A percentile compares a stretch with the other conserved stretches of the same genome.
Conservation (phyloP, 106 monocot genomes). For the Alisma plantagoaquatica region DNA sequence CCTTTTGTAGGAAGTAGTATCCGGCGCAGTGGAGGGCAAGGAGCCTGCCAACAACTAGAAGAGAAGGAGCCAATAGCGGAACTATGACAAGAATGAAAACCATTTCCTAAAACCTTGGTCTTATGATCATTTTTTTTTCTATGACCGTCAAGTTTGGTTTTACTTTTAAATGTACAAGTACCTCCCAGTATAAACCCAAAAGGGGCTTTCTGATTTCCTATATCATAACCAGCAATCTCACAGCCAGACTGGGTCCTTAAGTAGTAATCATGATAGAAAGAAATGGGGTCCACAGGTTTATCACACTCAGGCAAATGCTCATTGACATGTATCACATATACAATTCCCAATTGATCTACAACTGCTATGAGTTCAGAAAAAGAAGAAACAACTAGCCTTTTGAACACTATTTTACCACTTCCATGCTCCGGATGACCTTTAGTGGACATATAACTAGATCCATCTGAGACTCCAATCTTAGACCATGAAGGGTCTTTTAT, state of each 20-base stretch:
- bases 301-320: slow-evolving; percentile 32
- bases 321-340: slow-evolving; percentile 41
- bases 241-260: slow-evolving; percentile 32
- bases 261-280: slow-evolving; percentile 17
- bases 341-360: slow-evolving; percentile 57
- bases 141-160: no score
- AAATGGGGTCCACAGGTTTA: neutral
- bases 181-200: no score
- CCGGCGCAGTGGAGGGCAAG: slow-evolving; percentile 39
- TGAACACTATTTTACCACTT: slow-evolving; percentile 29
- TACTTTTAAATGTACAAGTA: no score
- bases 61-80: no score
- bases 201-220: slow-evolving; percentile 28
- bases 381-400: slow-evolving; percentile 45
- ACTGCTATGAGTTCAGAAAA: slow-evolving; percentile 39
- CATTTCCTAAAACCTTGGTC: no score
- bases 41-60: no score
- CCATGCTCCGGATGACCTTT: neutral
- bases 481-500: no score
- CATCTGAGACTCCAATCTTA: no score
- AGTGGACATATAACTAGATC: no score
- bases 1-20: slow-evolving; percentile 54
- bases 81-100: no score
- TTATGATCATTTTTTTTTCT: no score
- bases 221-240: slow-evolving; percentile 52